A percentile compares a stretch with the other conserved stretches of the same genome.
Conservation (phyloP, 1,284 basidiomycete genomes). For the Ceratobasidium sp. region DNA sequence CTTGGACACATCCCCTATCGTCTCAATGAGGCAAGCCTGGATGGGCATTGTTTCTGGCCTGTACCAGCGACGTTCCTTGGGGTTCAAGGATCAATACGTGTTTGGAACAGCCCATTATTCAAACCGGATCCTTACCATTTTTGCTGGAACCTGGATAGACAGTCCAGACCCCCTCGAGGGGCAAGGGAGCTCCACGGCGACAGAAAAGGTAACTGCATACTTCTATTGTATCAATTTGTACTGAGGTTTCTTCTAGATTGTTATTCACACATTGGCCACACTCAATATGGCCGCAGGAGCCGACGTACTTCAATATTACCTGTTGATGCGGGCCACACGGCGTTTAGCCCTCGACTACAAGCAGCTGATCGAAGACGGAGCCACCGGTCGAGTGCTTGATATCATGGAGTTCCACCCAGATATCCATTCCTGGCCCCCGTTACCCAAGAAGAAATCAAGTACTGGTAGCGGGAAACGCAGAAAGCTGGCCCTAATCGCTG, state of each 20-base stretch:
- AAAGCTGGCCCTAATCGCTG: too few species aligned
- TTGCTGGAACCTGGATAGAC: not conserved
- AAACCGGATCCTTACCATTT: not conserved
- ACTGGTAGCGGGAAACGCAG: not conserved
- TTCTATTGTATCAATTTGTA: not conserved
- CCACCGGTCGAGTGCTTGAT: not conserved
- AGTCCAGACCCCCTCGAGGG: not conserved
- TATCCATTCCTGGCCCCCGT: not conserved
- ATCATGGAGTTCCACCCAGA: not conserved
- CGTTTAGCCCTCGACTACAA: not conserved
- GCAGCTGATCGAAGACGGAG: not conserved
- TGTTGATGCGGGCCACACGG: not conserved
- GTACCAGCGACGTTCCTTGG: constrained; percentile 1
- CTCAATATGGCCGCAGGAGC: not conserved
- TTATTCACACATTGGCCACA: not conserved
- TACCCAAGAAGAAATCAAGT: not conserved
- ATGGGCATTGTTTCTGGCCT: constrained; percentile 6
- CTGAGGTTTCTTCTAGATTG: not conserved
- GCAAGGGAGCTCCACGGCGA: not conserved
- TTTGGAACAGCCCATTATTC: constrained; percentile 13
- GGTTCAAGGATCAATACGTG: not conserved
- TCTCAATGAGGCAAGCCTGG: not conserved
- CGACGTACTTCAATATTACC: not conserved
- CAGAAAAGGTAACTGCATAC: not conserved
- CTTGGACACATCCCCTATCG: not conserved